Base-by-base conservation (phyloP, 768 basidiomycete genomes). In the Agaricus subrufescens region DNA sequence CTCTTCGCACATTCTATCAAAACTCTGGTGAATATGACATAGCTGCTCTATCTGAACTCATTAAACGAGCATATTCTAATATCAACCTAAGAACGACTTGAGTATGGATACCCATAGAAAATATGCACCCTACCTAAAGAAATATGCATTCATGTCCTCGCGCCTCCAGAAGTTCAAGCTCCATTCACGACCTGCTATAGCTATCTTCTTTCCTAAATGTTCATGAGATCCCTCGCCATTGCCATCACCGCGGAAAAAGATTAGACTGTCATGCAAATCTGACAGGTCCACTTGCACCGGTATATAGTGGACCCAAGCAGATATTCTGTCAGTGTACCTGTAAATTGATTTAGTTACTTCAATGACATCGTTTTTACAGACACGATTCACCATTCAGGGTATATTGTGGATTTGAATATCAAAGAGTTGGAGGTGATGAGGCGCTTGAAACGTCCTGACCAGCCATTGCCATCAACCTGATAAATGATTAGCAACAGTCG, bases 241-340 rank as follows among this genome's bases (percentile, higher is more conserved):
- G 0, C 76, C 77, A 53, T 78, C 76, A 0, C 87, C 86, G 0
- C 82, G 78, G 67, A 91, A 91, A 73, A 93, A 92, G 1, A 81
- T 71, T 34, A 89, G 76, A 1, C 81, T 70, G 61, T 91, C 90
- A 68, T 85, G 80, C 8, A 92, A 63, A 64, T 91, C 87, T 0
- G 78, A 73, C 27, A 84, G 76, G 58, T 85, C 83, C 0, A 81
- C 64, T 61, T 84, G 81, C 9, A 89, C 71, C 1, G 88, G 87
- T 11, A 89, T 74, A 61, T 86, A 91, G 66, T 91, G 88, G 9
- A 88, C 73, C 86, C 87, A 89, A 0, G 87, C 84, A 30, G 72
- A 76, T 45, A 84, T 71, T 10, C 83, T 77, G 54, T 84, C 80
- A 12, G 68, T 71, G 58, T 71, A 85, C 83, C 82, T 83, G 59